These are phyloP conservation scores for Xanthoconium stramineum DNA, from an alignment of 768 basidiomycete genomes.

Conservation along the genomic window DNA sequence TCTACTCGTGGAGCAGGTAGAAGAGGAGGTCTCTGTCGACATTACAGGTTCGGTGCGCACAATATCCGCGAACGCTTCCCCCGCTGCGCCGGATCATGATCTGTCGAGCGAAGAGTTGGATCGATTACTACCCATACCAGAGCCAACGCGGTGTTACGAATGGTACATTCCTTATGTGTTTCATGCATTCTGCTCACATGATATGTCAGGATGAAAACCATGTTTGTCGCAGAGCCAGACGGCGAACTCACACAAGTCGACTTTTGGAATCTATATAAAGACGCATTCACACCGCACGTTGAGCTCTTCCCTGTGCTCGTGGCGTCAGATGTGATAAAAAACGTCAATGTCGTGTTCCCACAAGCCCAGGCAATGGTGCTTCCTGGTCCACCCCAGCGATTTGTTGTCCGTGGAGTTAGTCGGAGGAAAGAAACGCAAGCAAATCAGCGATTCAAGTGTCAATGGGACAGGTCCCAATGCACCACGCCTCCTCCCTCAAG, in stretches of 20 bases:
- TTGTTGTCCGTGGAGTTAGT: slow-evolving; percentile 86
- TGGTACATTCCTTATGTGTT: slow-evolving; percentile 47
- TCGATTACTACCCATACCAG: slow-evolving; percentile 50
- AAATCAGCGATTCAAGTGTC: slow-evolving; percentile 69
- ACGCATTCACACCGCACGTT: slow-evolving; percentile 64
- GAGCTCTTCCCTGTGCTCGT: slow-evolving; percentile 62
- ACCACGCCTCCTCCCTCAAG: slow-evolving; percentile 43
- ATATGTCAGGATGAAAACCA: slow-evolving; percentile 77
- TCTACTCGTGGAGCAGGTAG: slow-evolving; percentile 67
- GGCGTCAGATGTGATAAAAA: slow-evolving; percentile 94
- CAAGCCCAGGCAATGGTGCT: slow-evolving; percentile 86
- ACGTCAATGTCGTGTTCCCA: slow-evolving; percentile 81
- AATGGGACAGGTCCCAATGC: slow-evolving; percentile 69
- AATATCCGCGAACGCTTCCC: slow-evolving; percentile 49
- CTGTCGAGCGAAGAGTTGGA: slow-evolving; percentile 70
- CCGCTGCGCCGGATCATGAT: slow-evolving; percentile 55
- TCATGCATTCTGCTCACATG: slow-evolving; percentile 10
- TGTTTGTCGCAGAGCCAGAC: slow-evolving; percentile 74
- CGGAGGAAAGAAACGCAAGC: slow-evolving; percentile 56
- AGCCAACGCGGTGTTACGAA: slow-evolving; percentile 80
- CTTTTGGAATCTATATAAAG: slow-evolving; percentile 93
- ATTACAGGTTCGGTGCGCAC: slow-evolving; percentile 59
- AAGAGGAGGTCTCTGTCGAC: slow-evolving; percentile 62
- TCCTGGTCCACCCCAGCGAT: slow-evolving; percentile 65
- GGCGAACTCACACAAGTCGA: slow-evolving; percentile 90